phyloP scores from a whole-genome alignment of 306 rosid species.

The Cicer pinnatifidum region DNA sequence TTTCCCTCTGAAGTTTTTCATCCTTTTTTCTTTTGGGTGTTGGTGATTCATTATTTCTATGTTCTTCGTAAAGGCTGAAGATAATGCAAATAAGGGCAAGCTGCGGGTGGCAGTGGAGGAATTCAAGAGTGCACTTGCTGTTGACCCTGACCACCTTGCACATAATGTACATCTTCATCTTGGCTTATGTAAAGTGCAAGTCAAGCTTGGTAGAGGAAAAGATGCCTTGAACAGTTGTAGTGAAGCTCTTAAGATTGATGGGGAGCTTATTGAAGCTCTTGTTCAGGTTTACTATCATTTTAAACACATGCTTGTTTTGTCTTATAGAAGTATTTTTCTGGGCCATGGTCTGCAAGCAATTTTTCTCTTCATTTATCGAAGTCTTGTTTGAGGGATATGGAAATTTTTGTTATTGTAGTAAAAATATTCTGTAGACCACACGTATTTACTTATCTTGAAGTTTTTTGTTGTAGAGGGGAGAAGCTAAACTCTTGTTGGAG shows the following conservation, averaged over 20 bases:
- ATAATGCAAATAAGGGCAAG: slow-evolving; percentile 86
- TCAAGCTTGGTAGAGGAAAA: slow-evolving; percentile 95
- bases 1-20: slow-evolving; percentile 21
- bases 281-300: slow-evolving; percentile 70
- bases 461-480: slow-evolving; percentile 79
- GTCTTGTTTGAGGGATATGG: slow-evolving; percentile 28
- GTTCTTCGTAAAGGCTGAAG: slow-evolving; percentile 76
- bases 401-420: slow-evolving; percentile 5
- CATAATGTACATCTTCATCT: slow-evolving; percentile 94
- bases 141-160: slow-evolving; percentile 85
- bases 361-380: slow-evolving; percentile 11
- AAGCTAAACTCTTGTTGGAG: slow-evolving; percentile 90
- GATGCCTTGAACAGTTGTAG: slow-evolving; percentile 86
- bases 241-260: slow-evolving; percentile 80
- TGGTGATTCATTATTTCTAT: slow-evolving; percentile 43
- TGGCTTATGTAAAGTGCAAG: slow-evolving; percentile 84
- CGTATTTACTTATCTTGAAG: slow-evolving; percentile 40
- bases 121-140: slow-evolving; percentile 72
- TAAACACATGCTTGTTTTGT: slow-evolving; percentile 33
- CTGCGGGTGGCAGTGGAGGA: slow-evolving; percentile 90
- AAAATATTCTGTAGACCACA: slow-evolving; percentile 3
- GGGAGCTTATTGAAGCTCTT: slow-evolving; percentile 83
- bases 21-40: slow-evolving; percentile 30
- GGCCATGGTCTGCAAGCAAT: slow-evolving; percentile 23
- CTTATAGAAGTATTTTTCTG: slow-evolving; percentile 8